Conservation (phyloP, 2,329 filamentous ascomycete genomes). For the Scytalidium sp. region DNA sequence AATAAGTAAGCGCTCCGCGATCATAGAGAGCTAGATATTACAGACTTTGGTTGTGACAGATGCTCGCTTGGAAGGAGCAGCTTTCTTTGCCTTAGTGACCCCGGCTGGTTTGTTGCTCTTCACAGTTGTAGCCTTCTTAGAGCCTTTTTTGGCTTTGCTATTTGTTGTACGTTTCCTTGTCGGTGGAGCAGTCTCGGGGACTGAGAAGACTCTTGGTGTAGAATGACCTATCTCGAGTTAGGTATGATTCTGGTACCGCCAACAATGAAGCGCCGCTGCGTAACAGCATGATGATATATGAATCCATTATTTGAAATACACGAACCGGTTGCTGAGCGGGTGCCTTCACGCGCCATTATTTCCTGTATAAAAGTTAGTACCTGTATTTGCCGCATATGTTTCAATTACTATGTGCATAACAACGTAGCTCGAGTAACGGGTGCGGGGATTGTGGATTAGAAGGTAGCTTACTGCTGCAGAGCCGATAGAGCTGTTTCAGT, state of each 20-base stretch:
- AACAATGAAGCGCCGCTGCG: constrained; percentile 17
- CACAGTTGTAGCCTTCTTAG: constrained; percentile 28
- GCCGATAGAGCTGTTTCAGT: constrained; percentile 1
- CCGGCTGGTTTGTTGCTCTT: constrained; percentile 28
- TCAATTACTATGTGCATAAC: constrained; percentile 20
- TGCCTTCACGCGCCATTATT: constrained; percentile 27
- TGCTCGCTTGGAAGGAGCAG: constrained; percentile 27
- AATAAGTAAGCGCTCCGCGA: constrained; percentile 12
- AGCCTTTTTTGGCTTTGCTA: constrained; percentile 24
- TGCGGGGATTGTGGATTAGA: constrained; percentile 12
- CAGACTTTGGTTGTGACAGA: constrained; percentile 24
- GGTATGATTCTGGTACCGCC: constrained; percentile 20
- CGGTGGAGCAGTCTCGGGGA: constrained; percentile 19
- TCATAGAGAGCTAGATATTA: constrained; percentile 2
- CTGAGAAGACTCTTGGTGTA: constrained; percentile 22
- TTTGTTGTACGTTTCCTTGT: constrained; percentile 26
- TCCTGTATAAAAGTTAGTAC: constrained; percentile 21
- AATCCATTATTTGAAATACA: constrained; percentile 9
- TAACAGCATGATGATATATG: constrained; percentile 9
- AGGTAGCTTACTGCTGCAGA: constrained; percentile 21
- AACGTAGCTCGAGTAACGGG: constrained; percentile 17
- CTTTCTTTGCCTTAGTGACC: constrained; percentile 25
- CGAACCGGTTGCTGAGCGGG: constrained; percentile 25
- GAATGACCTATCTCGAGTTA: constrained; percentile 25
- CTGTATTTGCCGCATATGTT: constrained; percentile 16